These are phyloP conservation scores for Cercospora berteroae DNA, from an alignment of 2,329 filamentous ascomycete species.

Conservation along the genomic window DNA sequence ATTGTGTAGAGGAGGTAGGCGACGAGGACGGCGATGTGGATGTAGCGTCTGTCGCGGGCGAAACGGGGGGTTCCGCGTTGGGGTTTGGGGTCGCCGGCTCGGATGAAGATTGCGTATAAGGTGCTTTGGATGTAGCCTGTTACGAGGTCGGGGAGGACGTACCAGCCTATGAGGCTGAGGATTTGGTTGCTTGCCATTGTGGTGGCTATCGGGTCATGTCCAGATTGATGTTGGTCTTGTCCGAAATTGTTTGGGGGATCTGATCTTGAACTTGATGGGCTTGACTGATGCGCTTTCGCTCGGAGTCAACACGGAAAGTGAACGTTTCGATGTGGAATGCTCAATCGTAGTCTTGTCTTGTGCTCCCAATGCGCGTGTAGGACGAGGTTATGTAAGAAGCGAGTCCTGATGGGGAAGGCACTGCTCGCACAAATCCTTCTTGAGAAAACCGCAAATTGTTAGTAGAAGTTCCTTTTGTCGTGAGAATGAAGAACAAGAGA, in stretches of 20 bases:
- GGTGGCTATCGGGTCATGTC: slow-evolving; percentile 14
- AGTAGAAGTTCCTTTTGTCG: background rate
- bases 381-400: background rate
- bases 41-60: slow-evolving; percentile 71
- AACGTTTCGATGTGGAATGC: background rate
- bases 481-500: background rate
- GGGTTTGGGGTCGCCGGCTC: slow-evolving; percentile 80
- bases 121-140: slow-evolving; percentile 74
- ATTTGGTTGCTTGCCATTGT: slow-evolving; percentile 44
- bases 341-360: background rate
- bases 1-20: slow-evolving; percentile 88
- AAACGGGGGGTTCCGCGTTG: slow-evolving; percentile 65
- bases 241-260: no score
- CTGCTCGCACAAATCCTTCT: background rate
- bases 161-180: slow-evolving; percentile 60
- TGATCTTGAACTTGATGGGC: background rate
- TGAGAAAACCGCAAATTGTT: background rate
- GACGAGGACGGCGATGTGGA: slow-evolving; percentile 78
- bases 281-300: background rate
- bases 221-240: background rate
- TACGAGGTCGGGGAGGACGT: slow-evolving; percentile 64
- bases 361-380: background rate
- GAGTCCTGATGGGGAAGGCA: background rate
- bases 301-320: background rate
- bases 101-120: slow-evolving; percentile 85